These are phyloP conservation scores for Leucaena leucocephala DNA, from an alignment of 306 rosid species.

Conservation along the genomic window DNA sequence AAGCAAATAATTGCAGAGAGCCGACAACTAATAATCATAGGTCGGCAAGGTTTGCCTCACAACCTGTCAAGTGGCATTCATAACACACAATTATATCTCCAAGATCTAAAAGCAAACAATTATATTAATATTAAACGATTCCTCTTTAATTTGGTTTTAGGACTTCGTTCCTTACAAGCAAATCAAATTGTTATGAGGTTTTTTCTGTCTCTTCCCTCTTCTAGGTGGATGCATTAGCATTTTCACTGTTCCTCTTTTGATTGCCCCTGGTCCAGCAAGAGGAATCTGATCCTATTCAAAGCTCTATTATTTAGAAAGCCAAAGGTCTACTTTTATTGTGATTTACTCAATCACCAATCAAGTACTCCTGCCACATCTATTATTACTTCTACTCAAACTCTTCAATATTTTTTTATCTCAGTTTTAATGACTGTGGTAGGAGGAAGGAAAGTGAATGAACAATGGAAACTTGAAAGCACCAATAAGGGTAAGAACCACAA, in stretches of 20 bases:
- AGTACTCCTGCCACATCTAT: not conserved
- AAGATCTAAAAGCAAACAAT: not conserved
- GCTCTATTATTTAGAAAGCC: constrained; percentile 13
- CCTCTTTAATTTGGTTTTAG: not conserved
- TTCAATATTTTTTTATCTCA: not conserved
- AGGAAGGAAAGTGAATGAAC: not conserved
- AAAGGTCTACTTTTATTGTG: constrained; percentile 5
- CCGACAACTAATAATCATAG: constrained; percentile 18
- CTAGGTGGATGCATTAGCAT: not conserved
- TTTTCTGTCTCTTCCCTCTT: constrained; percentile 15
- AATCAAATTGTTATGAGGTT: constrained; percentile 21
- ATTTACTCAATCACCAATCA: not conserved
- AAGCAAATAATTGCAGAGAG: constrained; percentile 5
- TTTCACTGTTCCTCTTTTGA: constrained; percentile 16
- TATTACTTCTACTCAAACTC: not conserved
- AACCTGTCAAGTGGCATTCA: constrained; percentile 5
- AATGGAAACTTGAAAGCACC: constrained; percentile 1
- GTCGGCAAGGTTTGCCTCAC: constrained; percentile 7
- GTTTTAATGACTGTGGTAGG: not conserved
- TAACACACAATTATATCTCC: not conserved
- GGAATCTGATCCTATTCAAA: constrained; percentile 36
- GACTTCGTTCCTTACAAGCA: not conserved
- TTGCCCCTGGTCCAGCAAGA: constrained; percentile 33
- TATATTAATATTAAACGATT: not conserved
- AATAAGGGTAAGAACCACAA: constrained; percentile 15